Base-by-base conservation (phyloP, 345 rosid genomes). In the Eucalyptus globulus region DNA sequence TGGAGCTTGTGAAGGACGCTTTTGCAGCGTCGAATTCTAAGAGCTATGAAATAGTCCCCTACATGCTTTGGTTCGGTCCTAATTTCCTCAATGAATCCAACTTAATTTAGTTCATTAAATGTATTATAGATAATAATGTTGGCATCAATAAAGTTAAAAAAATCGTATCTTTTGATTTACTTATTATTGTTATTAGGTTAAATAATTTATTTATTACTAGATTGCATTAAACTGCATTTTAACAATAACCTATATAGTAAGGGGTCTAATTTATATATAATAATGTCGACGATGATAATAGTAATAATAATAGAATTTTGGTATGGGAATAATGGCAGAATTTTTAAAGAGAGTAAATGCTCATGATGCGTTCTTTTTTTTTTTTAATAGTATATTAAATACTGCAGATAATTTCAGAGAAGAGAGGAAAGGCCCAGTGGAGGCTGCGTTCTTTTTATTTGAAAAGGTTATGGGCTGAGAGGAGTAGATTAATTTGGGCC, bases 101-200 rank as follows among this genome's bases (percentile, higher is more conserved):
- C 62, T 56, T 21, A 56, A 9, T 4, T 24, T 56, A 24, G 13
- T 56, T 56, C 62, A 56, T 4, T 56, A 4, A 56, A 24, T 3
- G 13, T 9, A 24, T 24, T 56, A 24, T 24, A 22, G 6, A 56
- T 24, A 22, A 56, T 56, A 22, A 22, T 56, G 27, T 4, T 56
- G 60, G 27, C 60, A 56, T 56, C 60, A 56, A 22, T 56, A 56
- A 56, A 22, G 27, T 56, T 21, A 21, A 56, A 56, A 54, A 54
- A 4, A 53, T 22, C 0, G 0, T 22, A 56, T 22, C 26, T 56
- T 22, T 56, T 0, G 5, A 56, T 56, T 4, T 56, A 56, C 27
- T 56, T 56, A 1, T 56, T 56, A 56, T 53, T 19, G 1, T 56
- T 22, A 24, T 56, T 24, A 8, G 29, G 62, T 56, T 22, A 56